Evolutionary conservation across 2,329 filamentous ascomycete genomes (phyloP).

Genomic region (Bipolaris gigantea): DNA sequence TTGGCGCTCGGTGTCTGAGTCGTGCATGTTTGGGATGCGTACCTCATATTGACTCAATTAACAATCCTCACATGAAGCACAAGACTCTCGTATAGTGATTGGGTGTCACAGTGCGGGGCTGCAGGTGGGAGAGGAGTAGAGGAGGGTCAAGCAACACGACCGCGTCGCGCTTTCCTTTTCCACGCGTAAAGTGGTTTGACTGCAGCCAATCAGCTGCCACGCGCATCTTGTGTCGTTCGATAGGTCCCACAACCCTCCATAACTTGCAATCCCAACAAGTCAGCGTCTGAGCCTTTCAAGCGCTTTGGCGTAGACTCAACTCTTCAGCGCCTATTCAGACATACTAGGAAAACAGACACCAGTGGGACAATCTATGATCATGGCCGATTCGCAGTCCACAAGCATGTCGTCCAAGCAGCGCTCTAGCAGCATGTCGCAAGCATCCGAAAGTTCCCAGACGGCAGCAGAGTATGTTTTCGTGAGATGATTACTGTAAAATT

Average conservation of each 20-base stretch:
- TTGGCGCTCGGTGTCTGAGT: conserved; percentile 8
- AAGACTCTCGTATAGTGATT: background rate
- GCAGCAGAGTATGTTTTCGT: conserved; percentile 49
- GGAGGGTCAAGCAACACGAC: conserved; percentile 10
- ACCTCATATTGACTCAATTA: conserved; percentile 27
- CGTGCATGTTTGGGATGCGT: conserved; percentile 4
- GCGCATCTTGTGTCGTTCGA: conserved; percentile 11
- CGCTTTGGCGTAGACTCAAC: too few species aligned
- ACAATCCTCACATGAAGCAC: background rate
- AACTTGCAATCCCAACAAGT: background rate
- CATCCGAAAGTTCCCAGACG: conserved; percentile 58
- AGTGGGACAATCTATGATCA: conserved; percentile 10
- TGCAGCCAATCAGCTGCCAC: conserved; percentile 17
- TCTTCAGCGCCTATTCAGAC: background rate
- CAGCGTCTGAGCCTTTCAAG: background rate
- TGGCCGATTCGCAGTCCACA: conserved; percentile 34
- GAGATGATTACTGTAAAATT: too few species aligned
- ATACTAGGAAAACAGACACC: background rate
- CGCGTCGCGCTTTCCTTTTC: conserved; percentile 22
- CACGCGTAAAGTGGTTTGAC: conserved; percentile 26
- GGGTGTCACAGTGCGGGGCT: conserved; percentile 9
- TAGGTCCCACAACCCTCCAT: conserved; percentile 1
- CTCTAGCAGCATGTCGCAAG: conserved; percentile 48
- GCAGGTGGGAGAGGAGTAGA: conserved; percentile 5
- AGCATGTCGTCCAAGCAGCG: conserved; percentile 33